A percentile compares a stretch with the other conserved stretches of the same genome.
These are phyloP conservation scores for Colletotrichum lini DNA, from an alignment of 2,329 filamentous ascomycete genomes.

Conservation along the genomic window DNA sequence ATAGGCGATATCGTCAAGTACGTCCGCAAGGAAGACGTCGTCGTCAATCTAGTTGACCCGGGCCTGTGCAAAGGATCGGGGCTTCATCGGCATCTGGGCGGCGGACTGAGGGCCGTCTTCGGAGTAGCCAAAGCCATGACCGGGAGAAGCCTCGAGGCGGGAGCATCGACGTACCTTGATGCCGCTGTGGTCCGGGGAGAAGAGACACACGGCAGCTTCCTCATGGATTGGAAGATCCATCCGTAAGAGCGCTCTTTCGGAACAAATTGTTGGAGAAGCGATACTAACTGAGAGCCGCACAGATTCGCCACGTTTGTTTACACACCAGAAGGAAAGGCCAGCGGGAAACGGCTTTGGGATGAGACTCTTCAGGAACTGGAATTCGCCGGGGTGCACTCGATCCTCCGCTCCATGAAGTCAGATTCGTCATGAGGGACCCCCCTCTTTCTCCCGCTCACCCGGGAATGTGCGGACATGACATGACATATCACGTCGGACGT, in stretches of 20 bases:
- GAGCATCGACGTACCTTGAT: slow-evolving; percentile 62
- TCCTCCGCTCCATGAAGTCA: slow-evolving; percentile 26
- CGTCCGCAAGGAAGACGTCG: slow-evolving; percentile 56
- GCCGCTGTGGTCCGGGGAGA: slow-evolving; percentile 59
- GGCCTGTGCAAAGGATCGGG: slow-evolving; percentile 57
- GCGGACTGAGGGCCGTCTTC: neutral
- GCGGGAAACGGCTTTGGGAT: slow-evolving; percentile 38
- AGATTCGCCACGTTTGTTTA: slow-evolving; percentile 37
- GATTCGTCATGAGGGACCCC: neutral
- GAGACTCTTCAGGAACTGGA: slow-evolving; percentile 43
- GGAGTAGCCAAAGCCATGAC: slow-evolving; percentile 43
- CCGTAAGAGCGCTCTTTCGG: slow-evolving; percentile 54
- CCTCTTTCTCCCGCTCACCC: slow-evolving; percentile 5
- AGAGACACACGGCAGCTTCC: slow-evolving; percentile 64
- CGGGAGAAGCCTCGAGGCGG: slow-evolving; percentile 52
- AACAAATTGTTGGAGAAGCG: neutral
- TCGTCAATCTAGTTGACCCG: slow-evolving; percentile 65
- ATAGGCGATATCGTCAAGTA: slow-evolving; percentile 53
- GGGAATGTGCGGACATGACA: neutral
- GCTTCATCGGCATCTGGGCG: slow-evolving; percentile 51
- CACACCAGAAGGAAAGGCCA: slow-evolving; percentile 31
- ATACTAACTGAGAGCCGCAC: slow-evolving; percentile 46
- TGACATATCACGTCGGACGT: neutral
- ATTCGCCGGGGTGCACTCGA: slow-evolving; percentile 43
- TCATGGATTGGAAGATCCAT: slow-evolving; percentile 61